phyloP scores from a whole-genome alignment of 1,284 basidiomycete species.

The Singerocomus inundabilis region DNA sequence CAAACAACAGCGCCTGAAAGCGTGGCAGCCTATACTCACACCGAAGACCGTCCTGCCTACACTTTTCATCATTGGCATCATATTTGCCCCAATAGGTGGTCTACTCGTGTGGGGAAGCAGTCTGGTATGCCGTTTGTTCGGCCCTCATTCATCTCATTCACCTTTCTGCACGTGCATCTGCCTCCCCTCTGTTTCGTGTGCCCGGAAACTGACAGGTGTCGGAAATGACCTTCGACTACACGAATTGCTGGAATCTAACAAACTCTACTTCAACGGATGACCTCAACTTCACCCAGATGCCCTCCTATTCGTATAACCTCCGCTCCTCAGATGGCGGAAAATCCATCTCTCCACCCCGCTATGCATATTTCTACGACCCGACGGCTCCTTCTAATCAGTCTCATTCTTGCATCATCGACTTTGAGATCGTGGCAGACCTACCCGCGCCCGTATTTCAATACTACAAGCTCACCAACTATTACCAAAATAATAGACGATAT shows the following conservation, averaged over 20 bases:
- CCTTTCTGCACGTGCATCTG: slow-evolving; percentile 5
- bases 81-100: slow-evolving; percentile 96
- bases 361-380: slow-evolving; percentile 62
- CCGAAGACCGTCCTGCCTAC: slow-evolving; percentile 97
- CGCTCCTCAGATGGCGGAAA: slow-evolving; percentile 55
- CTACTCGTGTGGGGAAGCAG: slow-evolving; percentile 89
- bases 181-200: background rate
- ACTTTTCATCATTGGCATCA: slow-evolving; percentile 89
- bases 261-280: slow-evolving; percentile 42
- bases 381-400: slow-evolving; percentile 44
- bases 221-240: slow-evolving; percentile 96
- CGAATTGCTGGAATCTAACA: slow-evolving; percentile 76
- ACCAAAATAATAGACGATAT: slow-evolving; percentile 98
- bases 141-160: slow-evolving; percentile 19
- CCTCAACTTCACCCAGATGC: slow-evolving; percentile 53
- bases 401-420: slow-evolving; percentile 74
- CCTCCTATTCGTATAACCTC: slow-evolving; percentile 75
- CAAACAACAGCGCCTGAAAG: too few relatives aligned
- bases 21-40: slow-evolving; percentile 99
- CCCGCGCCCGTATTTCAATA: slow-evolving; percentile 84
- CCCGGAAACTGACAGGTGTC: slow-evolving; percentile 56
- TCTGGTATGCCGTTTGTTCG: slow-evolving; percentile 44
- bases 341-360: slow-evolving; percentile 53
- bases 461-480: slow-evolving; percentile 96
- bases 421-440: slow-evolving; percentile 81